A percentile compares a stretch with the other conserved stretches of the same genome.
These are phyloP conservation scores for Pisolithus tinctorius DNA, from an alignment of 768 basidiomycete species.

Conservation along the genomic window DNA sequence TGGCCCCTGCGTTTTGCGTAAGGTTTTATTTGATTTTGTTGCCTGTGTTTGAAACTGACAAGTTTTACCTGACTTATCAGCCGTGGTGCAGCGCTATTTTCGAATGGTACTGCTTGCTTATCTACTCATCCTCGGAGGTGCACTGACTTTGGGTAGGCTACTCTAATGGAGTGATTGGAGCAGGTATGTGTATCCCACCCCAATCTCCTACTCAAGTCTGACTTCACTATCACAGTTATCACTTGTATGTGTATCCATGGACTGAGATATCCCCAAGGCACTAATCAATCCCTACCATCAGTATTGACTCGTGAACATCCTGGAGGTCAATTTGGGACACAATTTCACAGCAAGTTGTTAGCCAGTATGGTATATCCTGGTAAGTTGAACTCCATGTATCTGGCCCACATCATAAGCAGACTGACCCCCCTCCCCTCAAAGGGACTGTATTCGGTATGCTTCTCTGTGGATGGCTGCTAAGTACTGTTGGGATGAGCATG, in stretches of 20 bases:
- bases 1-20: constrained; percentile 85
- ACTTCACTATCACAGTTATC: neutral
- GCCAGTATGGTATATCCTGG: constrained; percentile 76
- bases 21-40: constrained; percentile 18
- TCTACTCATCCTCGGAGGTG: constrained; percentile 4
- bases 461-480: constrained; percentile 73
- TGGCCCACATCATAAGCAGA: constrained; percentile 59
- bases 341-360: constrained; percentile 59
- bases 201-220: neutral
- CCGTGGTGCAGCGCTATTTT: constrained; percentile 84
- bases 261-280: neutral
- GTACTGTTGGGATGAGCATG: constrained; percentile 88
- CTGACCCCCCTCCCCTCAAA: constrained; percentile 45
- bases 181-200: constrained; percentile 40
- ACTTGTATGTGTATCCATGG: constrained; percentile 36
- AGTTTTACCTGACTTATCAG: constrained; percentile 26
- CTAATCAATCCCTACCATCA: constrained; percentile 20
- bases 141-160: constrained; percentile 44
- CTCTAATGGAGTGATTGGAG: constrained; percentile 74
- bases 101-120: constrained; percentile 50
- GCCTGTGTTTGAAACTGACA: too few species aligned
- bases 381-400: constrained; percentile 56
- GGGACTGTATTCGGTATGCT: constrained; percentile 88
- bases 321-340: constrained; percentile 36
- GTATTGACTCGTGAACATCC: constrained; percentile 73